Conservation (phyloP, 805 yeast species). For the Cyberlindnera mycetangii region DNA sequence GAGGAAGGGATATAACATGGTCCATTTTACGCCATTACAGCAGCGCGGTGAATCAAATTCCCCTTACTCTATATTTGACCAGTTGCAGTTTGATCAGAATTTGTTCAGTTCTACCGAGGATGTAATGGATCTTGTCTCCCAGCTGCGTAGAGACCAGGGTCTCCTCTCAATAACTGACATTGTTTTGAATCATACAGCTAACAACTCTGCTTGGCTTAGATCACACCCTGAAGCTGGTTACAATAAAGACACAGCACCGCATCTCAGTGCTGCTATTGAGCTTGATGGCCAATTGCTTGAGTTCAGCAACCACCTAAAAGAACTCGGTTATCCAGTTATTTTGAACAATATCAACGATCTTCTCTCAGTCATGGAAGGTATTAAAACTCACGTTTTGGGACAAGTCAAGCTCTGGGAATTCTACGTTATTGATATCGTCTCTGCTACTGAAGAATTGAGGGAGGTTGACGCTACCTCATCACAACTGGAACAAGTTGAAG, state of each 20-base stretch:
- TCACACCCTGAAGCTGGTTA: conserved; percentile 92
- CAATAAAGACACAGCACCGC: conserved; percentile 84
- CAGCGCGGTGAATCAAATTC: conserved; percentile 86
- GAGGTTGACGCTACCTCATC: conserved; percentile 15
- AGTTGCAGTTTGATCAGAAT: conserved; percentile 67
- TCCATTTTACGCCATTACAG: conserved; percentile 94
- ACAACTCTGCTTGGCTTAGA: conserved; percentile 80
- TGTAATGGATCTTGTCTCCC: conserved; percentile 47
- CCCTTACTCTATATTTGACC: conserved; percentile 90
- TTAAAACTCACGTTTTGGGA: conserved; percentile 64
- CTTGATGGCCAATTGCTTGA: conserved; percentile 67
- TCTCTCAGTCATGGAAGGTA: conserved; percentile 58
- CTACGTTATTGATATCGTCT: conserved; percentile 64
- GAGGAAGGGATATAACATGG: conserved; percentile 86
- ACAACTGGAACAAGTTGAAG: conserved; percentile 31
- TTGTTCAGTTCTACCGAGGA: conserved; percentile 56
- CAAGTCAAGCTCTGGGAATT: conserved; percentile 80
- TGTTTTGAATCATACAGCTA: conserved; percentile 93
- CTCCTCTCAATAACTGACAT: conserved; percentile 85
- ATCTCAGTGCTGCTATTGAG: conserved; percentile 78
- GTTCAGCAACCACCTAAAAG: conserved; percentile 56
- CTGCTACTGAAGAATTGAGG: conserved; percentile 39
- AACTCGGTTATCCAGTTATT: conserved; percentile 59
- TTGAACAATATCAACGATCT: conserved; percentile 54
- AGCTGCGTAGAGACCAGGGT: conserved; percentile 51